Evolutionary conservation across 106 monocot genomes (phyloP).

Genomic region (Acorus gramineus): DNA sequence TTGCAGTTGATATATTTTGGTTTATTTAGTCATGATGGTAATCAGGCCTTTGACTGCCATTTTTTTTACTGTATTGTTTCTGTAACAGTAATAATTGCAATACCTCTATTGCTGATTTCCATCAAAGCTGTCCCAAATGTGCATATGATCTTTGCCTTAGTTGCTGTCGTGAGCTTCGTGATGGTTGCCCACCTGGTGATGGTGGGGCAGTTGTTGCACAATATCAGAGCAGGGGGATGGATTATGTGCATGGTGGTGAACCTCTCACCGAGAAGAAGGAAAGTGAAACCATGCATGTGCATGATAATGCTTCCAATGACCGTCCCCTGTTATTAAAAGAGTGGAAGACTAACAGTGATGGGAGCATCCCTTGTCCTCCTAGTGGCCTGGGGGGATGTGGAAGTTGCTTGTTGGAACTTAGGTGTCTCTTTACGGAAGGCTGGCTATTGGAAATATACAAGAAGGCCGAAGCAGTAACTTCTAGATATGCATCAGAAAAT

Average conservation of each 20-base stretch:
- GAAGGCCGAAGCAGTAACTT: constrained; percentile 22
- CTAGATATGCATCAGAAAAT: not conserved
- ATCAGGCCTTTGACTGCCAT: not conserved
- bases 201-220: constrained; percentile 6
- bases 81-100: constrained; percentile 46
- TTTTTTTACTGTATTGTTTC: constrained; percentile 2
- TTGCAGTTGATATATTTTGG: not conserved
- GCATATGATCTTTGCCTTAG: constrained; percentile 49
- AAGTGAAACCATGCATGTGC: not conserved
- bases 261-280: not conserved
- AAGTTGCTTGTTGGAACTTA: constrained; percentile 31
- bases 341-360: constrained; percentile 54
- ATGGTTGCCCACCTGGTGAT: constrained; percentile 40
- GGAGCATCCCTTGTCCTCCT: constrained; percentile 62
- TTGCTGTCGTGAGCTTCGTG: constrained; percentile 60
- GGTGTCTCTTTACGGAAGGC: constrained; percentile 36
- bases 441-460: constrained; percentile 31
- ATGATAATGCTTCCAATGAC: not conserved
- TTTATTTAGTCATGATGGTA: not conserved
- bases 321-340: not conserved
- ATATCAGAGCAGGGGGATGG: constrained; percentile 29
- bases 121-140: constrained; percentile 25
- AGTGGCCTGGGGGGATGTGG: constrained; percentile 54
- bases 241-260: constrained; percentile 30
- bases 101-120: constrained; percentile 35